Percentiles rank a stretch among this genome's conserved stretches.
Conservation (phyloP, 2,329 filamentous ascomycete genomes). For the Thermoascus crustaceus region DNA sequence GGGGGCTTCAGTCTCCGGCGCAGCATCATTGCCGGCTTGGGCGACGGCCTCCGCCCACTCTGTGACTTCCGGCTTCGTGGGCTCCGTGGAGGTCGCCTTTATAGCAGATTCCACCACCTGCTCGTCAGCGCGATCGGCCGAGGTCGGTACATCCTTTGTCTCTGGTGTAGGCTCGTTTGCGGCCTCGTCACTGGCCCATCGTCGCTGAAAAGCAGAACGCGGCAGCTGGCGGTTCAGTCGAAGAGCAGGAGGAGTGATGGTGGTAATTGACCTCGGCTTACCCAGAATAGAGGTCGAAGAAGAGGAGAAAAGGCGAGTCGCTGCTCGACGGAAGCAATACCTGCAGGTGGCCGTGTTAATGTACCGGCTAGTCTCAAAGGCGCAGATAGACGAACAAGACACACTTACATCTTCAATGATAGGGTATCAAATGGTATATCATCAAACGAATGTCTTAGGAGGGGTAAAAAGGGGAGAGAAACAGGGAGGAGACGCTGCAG, state of each 20-base stretch:
- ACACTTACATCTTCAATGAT: too few species aligned
- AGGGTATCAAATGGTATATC: too few species aligned
- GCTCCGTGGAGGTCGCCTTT: slow-evolving; percentile 11
- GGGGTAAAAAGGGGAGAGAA: too few species aligned
- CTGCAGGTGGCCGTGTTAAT: too few species aligned
- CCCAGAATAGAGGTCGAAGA: slow-evolving; percentile 37
- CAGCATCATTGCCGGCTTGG: slow-evolving; percentile 2
- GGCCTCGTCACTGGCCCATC: slow-evolving; percentile 41
- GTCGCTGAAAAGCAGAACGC: slow-evolving; percentile 35
- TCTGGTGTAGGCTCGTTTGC: slow-evolving; percentile 18
- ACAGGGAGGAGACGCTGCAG: too few species aligned
- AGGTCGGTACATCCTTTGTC: slow-evolving; percentile 10
- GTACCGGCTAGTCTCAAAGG: too few species aligned
- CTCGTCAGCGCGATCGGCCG: slow-evolving; percentile 12
- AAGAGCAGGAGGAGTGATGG: slow-evolving; percentile 26
- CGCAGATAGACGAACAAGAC: too few species aligned
- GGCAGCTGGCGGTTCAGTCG: slow-evolving; percentile 33
- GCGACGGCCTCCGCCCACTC: slow-evolving; percentile 2
- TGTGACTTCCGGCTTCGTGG: slow-evolving; percentile 11
- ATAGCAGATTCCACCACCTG: slow-evolving; percentile 14
- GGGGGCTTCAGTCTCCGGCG: slow-evolving; percentile 5
- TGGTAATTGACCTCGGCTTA: slow-evolving; percentile 34
- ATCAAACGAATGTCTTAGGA: too few species aligned
- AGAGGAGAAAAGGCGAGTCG: slow-evolving; percentile 46
- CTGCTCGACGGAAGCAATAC: slow-evolving; percentile 51